Conservation (phyloP, 1,284 basidiomycete genomes). For the Ceratobasidium sp. region DNA sequence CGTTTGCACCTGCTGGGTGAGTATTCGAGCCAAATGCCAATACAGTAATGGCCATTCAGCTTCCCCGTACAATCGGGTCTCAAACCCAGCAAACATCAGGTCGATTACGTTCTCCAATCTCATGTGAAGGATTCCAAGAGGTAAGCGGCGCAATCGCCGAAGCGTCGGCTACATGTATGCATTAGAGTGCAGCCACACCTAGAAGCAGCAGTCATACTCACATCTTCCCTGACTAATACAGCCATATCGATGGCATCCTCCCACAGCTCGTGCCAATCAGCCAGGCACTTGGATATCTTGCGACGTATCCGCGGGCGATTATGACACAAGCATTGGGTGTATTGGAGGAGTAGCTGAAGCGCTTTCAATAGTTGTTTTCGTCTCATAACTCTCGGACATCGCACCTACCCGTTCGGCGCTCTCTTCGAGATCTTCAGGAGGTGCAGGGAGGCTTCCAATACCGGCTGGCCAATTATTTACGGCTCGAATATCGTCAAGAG, state of each 20-base stretch:
- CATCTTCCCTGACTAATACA: slow-evolving; percentile 19
- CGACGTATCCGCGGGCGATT: slow-evolving; percentile 72
- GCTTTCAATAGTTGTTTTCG: slow-evolving; percentile 35
- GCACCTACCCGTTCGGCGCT: slow-evolving; percentile 37
- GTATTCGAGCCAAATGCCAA: slow-evolving; percentile 67
- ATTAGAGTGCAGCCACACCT: slow-evolving; percentile 36
- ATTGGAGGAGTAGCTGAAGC: slow-evolving; percentile 50
- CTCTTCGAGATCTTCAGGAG: slow-evolving; percentile 15
- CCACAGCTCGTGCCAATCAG: slow-evolving; percentile 64
- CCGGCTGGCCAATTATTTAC: slow-evolving; percentile 14
- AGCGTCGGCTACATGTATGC: slow-evolving; percentile 3
- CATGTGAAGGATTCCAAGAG: slow-evolving; percentile 60
- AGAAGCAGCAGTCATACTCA: slow-evolving; percentile 5
- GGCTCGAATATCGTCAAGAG: slow-evolving; percentile 10
- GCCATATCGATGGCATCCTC: slow-evolving; percentile 51
- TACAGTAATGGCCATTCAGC: slow-evolving; percentile 74
- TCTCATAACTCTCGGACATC: slow-evolving; percentile 53
- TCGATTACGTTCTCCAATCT: slow-evolving; percentile 68
- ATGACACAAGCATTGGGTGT: slow-evolving; percentile 65
- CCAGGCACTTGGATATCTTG: slow-evolving; percentile 63
- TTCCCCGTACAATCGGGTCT: slow-evolving; percentile 71
- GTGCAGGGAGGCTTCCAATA: neutral
- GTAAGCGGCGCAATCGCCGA: slow-evolving; percentile 54
- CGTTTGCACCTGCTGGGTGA: slow-evolving; percentile 61
- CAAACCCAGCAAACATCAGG: slow-evolving; percentile 74